Evolutionary conservation across 164 flowering plant genomes (phyloP).

Genomic region (Protea cynaroides): DNA sequence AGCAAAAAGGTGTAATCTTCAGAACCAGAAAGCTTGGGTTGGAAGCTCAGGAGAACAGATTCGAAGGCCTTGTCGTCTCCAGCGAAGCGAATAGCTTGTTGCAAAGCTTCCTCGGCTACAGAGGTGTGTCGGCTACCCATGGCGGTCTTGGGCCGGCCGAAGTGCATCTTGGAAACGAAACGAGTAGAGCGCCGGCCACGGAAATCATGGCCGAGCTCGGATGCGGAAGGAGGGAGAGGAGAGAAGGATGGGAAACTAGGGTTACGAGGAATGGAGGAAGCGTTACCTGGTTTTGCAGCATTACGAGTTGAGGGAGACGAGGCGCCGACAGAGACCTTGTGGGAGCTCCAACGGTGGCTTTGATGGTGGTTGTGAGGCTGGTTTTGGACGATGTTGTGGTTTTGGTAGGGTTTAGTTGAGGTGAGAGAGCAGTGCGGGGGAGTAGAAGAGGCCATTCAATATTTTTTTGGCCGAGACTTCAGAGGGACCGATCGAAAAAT

Average conservation of each 20-base stretch:
- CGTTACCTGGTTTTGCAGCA: too few relatives aligned
- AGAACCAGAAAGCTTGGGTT: slow-evolving; percentile 50
- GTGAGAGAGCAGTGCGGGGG: slow-evolving; percentile 66
- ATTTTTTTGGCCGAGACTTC: not conserved
- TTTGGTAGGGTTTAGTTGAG: slow-evolving; percentile 45
- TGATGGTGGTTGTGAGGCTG: slow-evolving; percentile 15
- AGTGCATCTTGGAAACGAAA: slow-evolving; percentile 76
- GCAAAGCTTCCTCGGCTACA: slow-evolving; percentile 69
- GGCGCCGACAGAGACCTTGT: slow-evolving; percentile 31
- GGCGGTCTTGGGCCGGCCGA: slow-evolving; percentile 55
- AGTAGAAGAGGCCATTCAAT: slow-evolving; percentile 70
- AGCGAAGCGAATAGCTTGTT: slow-evolving; percentile 20
- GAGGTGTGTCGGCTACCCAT: slow-evolving; percentile 42
- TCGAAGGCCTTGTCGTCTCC: slow-evolving; percentile 32
- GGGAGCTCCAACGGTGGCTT: slow-evolving; percentile 19
- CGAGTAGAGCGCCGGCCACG: slow-evolving; percentile 89
- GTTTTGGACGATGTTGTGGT: slow-evolving; percentile 26
- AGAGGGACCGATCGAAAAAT: not conserved
- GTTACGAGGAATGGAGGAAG: slow-evolving; percentile 11
- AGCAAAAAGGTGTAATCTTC: slow-evolving; percentile 80
- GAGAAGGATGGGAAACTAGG: slow-evolving; percentile 25
- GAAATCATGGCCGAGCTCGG: slow-evolving; percentile 60
- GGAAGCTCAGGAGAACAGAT: slow-evolving; percentile 34
- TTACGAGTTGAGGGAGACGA: too few relatives aligned
- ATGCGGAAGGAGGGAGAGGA: slow-evolving; percentile 28